Percentiles rank a stretch among this genome's conserved stretches.
phyloP scores from a whole-genome alignment of 169 alveolate genomes.

The Eimeria nieschulzi region DNA sequence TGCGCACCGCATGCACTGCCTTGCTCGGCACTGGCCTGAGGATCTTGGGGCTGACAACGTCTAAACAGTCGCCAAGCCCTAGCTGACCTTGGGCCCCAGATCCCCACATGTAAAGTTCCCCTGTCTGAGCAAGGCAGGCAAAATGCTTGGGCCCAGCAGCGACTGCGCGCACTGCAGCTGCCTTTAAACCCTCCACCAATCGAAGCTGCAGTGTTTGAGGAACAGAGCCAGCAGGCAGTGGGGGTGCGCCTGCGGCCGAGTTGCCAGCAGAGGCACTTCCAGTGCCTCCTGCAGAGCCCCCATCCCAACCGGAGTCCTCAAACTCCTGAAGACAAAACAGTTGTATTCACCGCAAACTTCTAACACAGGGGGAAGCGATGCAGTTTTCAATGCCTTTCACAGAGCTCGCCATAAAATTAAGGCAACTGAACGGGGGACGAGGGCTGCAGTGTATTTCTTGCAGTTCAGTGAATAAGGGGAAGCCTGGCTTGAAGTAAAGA shows the following conservation, averaged over 20 bases:
- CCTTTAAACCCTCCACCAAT: not conserved
- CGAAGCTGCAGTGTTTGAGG: not conserved
- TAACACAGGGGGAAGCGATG: no score
- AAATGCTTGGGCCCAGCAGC: conserved; percentile 71
- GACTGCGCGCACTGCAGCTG: conserved; percentile 44
- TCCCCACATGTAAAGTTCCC: conserved; percentile 79
- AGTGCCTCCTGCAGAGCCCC: not conserved
- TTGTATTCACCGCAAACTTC: no score
- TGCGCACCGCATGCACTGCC: conserved; percentile 73
- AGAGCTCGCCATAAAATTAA: no score
- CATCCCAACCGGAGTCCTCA: not conserved
- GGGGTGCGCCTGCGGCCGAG: not conserved
- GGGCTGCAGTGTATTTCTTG: no score
- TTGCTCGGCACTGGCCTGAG: conserved; percentile 78
- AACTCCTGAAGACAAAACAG: not conserved
- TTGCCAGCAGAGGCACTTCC: not conserved
- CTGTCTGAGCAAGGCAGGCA: conserved; percentile 75
- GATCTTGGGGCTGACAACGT: conserved; percentile 73
- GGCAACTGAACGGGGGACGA: no score
- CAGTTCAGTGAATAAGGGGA: no score
- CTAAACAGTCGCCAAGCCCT: conserved; percentile 76
- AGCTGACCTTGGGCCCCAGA: conserved; percentile 76
- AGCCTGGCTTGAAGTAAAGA: not conserved
- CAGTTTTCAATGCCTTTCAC: no score
- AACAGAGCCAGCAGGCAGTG: not conserved